A percentile compares a stretch with the other conserved stretches of the same genome.
Evolutionary conservation across 345 rosid genomes (phyloP).

Genomic region (Firmiana major): DNA sequence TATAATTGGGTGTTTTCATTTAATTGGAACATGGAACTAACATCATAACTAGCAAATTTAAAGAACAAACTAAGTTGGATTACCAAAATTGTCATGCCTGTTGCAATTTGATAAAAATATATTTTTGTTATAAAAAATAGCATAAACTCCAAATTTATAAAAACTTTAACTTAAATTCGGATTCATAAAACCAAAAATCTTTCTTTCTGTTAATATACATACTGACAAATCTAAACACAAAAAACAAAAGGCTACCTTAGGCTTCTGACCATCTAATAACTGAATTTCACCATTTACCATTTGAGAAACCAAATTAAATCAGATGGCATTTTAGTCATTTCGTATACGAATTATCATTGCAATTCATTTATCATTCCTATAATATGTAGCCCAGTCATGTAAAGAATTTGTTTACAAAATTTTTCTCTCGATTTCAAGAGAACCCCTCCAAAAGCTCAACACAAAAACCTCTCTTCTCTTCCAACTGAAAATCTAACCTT

Average conservation of each 20-base stretch:
- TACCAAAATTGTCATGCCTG: not conserved
- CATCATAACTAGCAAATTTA: not conserved
- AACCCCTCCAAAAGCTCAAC: not conserved
- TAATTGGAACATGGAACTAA: no score
- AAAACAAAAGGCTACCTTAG: not conserved
- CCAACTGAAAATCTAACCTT: not conserved
- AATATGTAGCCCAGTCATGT: not conserved
- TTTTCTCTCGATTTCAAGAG: not conserved
- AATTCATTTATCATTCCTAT: not conserved
- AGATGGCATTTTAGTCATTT: slow-evolving; percentile 14
- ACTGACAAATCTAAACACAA: slow-evolving; percentile 1
- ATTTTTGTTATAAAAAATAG: no score
- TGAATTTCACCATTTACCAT: not conserved
- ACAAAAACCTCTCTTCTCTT: not conserved
- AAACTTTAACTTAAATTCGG: no score
- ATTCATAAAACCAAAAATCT: no score
- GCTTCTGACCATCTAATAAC: slow-evolving; percentile 2
- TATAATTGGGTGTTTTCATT: not conserved
- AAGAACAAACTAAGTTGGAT: no score
- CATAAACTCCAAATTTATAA: no score
- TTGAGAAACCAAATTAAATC: not conserved
- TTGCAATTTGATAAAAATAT: no score
- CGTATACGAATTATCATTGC: not conserved
- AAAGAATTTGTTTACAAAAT: not conserved
- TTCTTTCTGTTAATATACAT: not conserved